Base-by-base conservation (phyloP, 805 yeast genomes). In the Myxozyma mucilagina region DNA sequence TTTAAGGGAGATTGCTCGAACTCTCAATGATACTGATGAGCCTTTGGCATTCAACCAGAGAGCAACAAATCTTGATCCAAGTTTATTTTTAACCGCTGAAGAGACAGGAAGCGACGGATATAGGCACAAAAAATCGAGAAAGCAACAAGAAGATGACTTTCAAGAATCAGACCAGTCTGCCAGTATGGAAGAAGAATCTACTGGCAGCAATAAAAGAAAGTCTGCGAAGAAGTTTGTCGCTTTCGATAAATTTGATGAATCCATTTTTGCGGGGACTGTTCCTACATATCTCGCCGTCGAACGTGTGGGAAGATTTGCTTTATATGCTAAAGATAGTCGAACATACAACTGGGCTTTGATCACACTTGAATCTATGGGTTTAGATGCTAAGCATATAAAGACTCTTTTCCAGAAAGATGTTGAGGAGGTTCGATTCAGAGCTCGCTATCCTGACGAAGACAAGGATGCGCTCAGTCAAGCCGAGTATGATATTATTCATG, bases 301-400 rank as follows among this genome's bases (percentile, higher is more conserved):
- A 18, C 20, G 42, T 4, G 43, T 56, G 47, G 64, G 42, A 6
- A 50, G 60, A 14, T 51, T 51, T 32, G 64, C 64, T 35, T 10
- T 53, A 14, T 44, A 29, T 35, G 53, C 59, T 34, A 52, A 56
- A 7, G 61, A 57, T 36, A 16, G 49, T 29, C 48, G 43, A 14
- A 50, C 60, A 5, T 49, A 44, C 32, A 56, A 56, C 53, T 61
- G 64, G 64, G 55, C 62, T 4, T n/a, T 61, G 18, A 11, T 48
- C 6, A 48, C 64, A n/a, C 52, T 61, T 14, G 62, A 57, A 31
- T 32, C 39, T 34, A 47, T 61, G 62, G 64, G 64, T 39, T 43
- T 61, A 48, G 47, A 41, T 32, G 48, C 52, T n/a, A 43, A 13
- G 31, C 62, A 60, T 50, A 52, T 60, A 16, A 41, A 41, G 13